Evolutionary conservation across 768 basidiomycete genomes (phyloP).

Genomic region (Gymnopilus dilepis): DNA sequence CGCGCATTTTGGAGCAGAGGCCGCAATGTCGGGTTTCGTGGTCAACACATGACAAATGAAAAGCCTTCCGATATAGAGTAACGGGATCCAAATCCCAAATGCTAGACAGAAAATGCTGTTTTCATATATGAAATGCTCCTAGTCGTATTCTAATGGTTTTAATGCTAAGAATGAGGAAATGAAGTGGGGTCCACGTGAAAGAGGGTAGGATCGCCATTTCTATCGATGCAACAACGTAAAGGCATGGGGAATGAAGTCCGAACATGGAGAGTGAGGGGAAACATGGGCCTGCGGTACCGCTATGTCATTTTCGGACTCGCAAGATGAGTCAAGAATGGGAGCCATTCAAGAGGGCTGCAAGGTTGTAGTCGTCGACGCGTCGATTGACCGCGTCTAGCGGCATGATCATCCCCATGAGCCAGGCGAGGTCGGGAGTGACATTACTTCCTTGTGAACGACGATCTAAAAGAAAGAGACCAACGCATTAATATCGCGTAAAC

Average conservation of each 20-base stretch:
- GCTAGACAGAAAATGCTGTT: conserved; percentile 11
- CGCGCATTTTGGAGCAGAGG: background rate
- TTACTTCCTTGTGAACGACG: conserved; percentile 36
- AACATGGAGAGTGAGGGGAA: background rate
- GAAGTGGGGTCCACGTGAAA: background rate
- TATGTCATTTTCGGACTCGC: background rate
- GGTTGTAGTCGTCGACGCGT: conserved; percentile 33
- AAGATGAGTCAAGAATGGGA: conserved; percentile 28
- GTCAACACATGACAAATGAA: conserved; percentile 5
- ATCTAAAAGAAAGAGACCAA: conserved; percentile 23
- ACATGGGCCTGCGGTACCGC: background rate
- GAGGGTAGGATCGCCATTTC: background rate
- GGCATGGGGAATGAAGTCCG: background rate
- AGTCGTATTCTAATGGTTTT: background rate
- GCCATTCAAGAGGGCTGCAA: conserved; percentile 39
- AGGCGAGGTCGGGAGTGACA: conserved; percentile 38
- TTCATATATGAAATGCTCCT: conserved; percentile 17
- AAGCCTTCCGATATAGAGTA: background rate
- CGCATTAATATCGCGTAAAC: background rate
- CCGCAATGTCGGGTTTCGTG: background rate
- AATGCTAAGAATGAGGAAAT: background rate
- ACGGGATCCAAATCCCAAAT: background rate
- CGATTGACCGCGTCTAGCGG: conserved; percentile 42
- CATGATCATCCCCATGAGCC: conserved; percentile 51
- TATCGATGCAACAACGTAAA: background rate